Percentiles rank a stretch among this genome's conserved stretches.
These are phyloP conservation scores for Beauveria asiatica DNA, from an alignment of 2,329 filamentous ascomycete species.

Conservation along the genomic window DNA sequence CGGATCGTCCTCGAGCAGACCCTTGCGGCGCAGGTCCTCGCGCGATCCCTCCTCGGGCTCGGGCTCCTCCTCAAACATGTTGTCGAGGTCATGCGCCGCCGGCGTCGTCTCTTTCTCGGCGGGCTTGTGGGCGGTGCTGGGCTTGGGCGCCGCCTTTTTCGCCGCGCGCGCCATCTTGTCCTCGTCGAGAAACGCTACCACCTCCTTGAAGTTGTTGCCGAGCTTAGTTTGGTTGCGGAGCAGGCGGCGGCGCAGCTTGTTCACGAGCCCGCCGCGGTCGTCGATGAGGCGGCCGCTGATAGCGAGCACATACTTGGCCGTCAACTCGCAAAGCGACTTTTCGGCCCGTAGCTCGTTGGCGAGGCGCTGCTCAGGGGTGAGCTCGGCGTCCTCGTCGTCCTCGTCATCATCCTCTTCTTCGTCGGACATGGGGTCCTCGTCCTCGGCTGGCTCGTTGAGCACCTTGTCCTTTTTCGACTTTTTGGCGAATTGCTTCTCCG, in stretches of 20 bases:
- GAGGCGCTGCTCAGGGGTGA: conserved; percentile 50
- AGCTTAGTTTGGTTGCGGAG: conserved; percentile 72
- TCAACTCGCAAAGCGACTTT: conserved; percentile 75
- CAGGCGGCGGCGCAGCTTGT: conserved; percentile 61
- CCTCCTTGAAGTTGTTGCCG: conserved; percentile 77
- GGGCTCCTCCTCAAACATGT: conserved; percentile 37
- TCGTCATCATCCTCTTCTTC: conserved; percentile 48
- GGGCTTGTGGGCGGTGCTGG: conserved; percentile 16
- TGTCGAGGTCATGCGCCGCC: conserved; percentile 20
- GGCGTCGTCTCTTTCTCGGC: conserved; percentile 25
- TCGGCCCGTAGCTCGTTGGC: conserved; percentile 68
- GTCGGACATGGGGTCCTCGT: conserved; percentile 64
- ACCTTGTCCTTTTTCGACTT: conserved; percentile 47
- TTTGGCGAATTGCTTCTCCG: conserved; percentile 72
- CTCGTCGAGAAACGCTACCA: conserved; percentile 72
- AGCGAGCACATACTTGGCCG: conserved; percentile 75
- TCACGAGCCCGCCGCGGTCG: conserved; percentile 46
- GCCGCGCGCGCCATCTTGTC: conserved; percentile 42
- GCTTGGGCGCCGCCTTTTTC: conserved; percentile 27
- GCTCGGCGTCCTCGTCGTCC: conserved; percentile 45
- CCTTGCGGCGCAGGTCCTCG: conserved; percentile 48
- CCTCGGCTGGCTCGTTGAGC: conserved; percentile 57
- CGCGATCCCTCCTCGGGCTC: conserved; percentile 50
- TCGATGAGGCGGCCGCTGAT: conserved; percentile 71
- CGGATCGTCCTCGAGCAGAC: conserved; percentile 43